A percentile compares a stretch with the other conserved stretches of the same genome.
Conservation (phyloP, 305 asterid species). For the Fraxinus floribunda region DNA sequence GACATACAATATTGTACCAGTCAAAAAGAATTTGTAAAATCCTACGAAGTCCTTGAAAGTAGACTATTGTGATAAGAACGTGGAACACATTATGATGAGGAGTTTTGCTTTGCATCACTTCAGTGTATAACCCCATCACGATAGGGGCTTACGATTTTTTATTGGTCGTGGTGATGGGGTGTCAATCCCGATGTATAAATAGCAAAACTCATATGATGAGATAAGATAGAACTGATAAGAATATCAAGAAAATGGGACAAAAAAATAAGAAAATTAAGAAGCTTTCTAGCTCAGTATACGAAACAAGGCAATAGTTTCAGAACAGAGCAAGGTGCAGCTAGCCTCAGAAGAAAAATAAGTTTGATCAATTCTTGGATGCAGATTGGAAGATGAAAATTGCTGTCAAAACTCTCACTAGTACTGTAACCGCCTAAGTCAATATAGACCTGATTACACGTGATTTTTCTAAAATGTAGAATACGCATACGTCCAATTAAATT, state of each 20-base stretch:
- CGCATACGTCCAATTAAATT: not conserved
- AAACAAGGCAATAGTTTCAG: not conserved
- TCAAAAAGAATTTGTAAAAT: not conserved
- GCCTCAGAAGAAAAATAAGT: not conserved
- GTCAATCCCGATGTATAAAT: too few species aligned
- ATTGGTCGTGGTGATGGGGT: too few species aligned
- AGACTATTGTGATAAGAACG: too few species aligned
- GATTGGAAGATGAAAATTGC: constrained; percentile 84
- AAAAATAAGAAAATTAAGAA: not conserved
- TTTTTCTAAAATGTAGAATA: too few species aligned
- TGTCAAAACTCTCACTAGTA: constrained; percentile 58
- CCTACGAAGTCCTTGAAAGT: not conserved
- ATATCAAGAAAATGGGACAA: not conserved
- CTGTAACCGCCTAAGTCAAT: too few species aligned
- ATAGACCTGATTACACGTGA: not conserved
- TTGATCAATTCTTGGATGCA: constrained; percentile 53
- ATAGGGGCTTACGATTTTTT: too few species aligned
- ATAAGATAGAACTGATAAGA: not conserved
- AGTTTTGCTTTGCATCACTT: too few species aligned
- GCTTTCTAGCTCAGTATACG: not conserved
- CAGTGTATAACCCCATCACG: too few species aligned
- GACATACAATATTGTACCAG: not conserved
- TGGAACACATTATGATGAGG: too few species aligned
- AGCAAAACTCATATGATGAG: not conserved
- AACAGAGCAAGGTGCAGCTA: not conserved